These are phyloP conservation scores for Nakazawaea ernobii DNA, from an alignment of 805 yeast genomes.

Conservation along the genomic window DNA sequence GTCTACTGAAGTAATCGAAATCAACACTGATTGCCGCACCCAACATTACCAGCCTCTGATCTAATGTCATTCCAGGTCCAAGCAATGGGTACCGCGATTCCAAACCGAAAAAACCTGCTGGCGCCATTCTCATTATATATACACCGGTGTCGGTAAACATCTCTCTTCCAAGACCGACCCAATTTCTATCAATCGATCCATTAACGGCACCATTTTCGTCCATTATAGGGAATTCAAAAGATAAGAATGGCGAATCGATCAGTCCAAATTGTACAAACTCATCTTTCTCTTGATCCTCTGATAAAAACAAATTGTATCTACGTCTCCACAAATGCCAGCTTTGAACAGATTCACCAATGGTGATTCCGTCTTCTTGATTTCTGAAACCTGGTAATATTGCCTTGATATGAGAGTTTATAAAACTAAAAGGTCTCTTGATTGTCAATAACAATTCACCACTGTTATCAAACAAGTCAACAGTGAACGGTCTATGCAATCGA, in stretches of 20 bases:
- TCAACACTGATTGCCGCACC: conserved; percentile 91
- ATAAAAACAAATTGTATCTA: conserved; percentile 70
- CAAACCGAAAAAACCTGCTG: conserved; percentile 56
- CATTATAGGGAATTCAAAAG: conserved; percentile 78
- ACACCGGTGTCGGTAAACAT: conserved; percentile 93
- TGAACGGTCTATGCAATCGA: conserved; percentile 81
- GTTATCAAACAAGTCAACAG: conserved; percentile 64
- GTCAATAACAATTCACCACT: conserved; percentile 56
- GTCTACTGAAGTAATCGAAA: conserved; percentile 95
- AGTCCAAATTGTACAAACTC: conserved; percentile 69
- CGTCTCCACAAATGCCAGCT: conserved; percentile 96
- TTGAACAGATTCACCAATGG: conserved; percentile 84
- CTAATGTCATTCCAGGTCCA: conserved; percentile 47
- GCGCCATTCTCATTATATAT: conserved; percentile 80
- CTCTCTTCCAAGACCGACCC: conserved; percentile 94
- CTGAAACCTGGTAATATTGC: conserved; percentile 52
- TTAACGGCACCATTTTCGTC: conserved; percentile 54
- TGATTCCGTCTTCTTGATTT: conserved; percentile 35
- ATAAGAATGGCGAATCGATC: conserved; percentile 80
- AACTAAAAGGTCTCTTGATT: conserved; percentile 77
- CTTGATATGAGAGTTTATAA: conserved; percentile 84
- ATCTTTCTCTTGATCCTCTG: conserved; percentile 13
- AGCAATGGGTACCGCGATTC: conserved; percentile 47
- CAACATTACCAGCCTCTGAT: conserved; percentile 79
- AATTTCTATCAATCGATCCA: conserved; percentile 83